Conservation (phyloP, 2,329 filamentous ascomycete species). For the Hymenoscyphus fraxineus region DNA sequence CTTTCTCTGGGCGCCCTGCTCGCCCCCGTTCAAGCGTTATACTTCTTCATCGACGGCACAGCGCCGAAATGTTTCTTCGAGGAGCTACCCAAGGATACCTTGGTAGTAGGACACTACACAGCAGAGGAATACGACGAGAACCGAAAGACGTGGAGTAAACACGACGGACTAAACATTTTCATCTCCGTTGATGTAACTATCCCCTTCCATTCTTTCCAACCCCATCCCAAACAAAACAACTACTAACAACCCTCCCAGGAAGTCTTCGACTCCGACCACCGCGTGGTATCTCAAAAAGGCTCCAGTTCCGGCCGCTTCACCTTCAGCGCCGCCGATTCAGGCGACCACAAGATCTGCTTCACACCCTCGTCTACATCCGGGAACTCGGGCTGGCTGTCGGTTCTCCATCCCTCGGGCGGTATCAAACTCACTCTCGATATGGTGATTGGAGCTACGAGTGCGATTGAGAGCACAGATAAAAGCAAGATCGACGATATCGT, state of each 20-base stretch:
- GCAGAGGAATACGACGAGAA: slow-evolving; percentile 80
- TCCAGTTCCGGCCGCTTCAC: slow-evolving; percentile 78
- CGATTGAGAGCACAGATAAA: slow-evolving; percentile 93
- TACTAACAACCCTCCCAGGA: slow-evolving; percentile 51
- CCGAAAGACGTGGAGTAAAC: slow-evolving; percentile 63
- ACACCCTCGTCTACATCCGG: slow-evolving; percentile 72
- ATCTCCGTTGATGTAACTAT: slow-evolving; percentile 78
- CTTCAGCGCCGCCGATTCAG: slow-evolving; percentile 90
- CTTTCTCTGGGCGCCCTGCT: slow-evolving; percentile 59
- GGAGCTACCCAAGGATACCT: slow-evolving; percentile 93
- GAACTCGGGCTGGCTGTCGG: slow-evolving; percentile 67
- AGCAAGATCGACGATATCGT: slow-evolving; percentile 87
- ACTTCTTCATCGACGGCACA: slow-evolving; percentile 90
- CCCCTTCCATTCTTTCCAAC: slow-evolving; percentile 2
- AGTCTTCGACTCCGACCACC: slow-evolving; percentile 96
- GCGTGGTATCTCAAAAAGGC: slow-evolving; percentile 84
- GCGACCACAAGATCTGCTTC: slow-evolving; percentile 95
- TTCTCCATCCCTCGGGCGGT: slow-evolving; percentile 62
- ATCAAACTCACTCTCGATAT: slow-evolving; percentile 85
- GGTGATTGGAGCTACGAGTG: slow-evolving; percentile 88
- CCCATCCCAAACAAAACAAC: slow-evolving; percentile 15
- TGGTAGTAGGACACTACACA: slow-evolving; percentile 89
- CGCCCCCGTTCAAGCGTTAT: slow-evolving; percentile 72
- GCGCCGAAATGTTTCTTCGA: slow-evolving; percentile 95
- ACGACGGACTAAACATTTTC: slow-evolving; percentile 74